Base-by-base conservation (phyloP, 371 early-diverging fungal genomes). In the Apophysomyces trapeziformis region DNA sequence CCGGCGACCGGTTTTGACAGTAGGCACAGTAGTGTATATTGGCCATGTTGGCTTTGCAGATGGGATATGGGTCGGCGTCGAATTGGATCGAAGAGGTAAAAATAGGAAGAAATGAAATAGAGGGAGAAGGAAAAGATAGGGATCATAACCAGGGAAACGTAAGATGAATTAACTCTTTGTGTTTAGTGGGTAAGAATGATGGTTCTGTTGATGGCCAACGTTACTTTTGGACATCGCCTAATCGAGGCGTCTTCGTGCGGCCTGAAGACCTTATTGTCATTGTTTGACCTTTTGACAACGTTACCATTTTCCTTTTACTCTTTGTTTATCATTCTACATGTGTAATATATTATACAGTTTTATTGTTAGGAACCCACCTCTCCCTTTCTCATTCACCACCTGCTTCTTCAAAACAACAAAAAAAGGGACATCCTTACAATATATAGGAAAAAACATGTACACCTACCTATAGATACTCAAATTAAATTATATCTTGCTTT, bases 1-100 rank as follows among this genome's bases (percentile, higher is more conserved):
- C n/a, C 63, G 72, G 14, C 63, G 72, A 18, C 75, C 75, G 5
- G 60, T 75, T n/a, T n/a, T 62, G 9, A 75, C 73, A 0, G 54
- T 69, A 13, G 78, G 75, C 1, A 78, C 75, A 11, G 54, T 75
- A 13, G 21, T 18, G 3, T 75, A 66, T 63, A 61, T 72, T 35
- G 75, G 78, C 4, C 66, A 58, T 61, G 78, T 78, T 38, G 21
- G 63, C 36, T 78, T 78, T 65, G 71, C 75, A 13, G 69, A 72
- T 37, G 75, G 78, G 32, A 57, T 68, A 5, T 78, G 78, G 78
- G 47, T 78, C 13, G 78, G 75, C 9, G 78, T 78, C 14, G 78
- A 78, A 56, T 58, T 78, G 46, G 75, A 78, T 61, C 58, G 73
- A 39, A 58, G 75, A 62, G 78, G 75, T 77, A 72, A 65, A 11